These are phyloP conservation scores for Alternaria metachromatica DNA, from an alignment of 2,329 filamentous ascomycete species.

Conservation along the genomic window DNA sequence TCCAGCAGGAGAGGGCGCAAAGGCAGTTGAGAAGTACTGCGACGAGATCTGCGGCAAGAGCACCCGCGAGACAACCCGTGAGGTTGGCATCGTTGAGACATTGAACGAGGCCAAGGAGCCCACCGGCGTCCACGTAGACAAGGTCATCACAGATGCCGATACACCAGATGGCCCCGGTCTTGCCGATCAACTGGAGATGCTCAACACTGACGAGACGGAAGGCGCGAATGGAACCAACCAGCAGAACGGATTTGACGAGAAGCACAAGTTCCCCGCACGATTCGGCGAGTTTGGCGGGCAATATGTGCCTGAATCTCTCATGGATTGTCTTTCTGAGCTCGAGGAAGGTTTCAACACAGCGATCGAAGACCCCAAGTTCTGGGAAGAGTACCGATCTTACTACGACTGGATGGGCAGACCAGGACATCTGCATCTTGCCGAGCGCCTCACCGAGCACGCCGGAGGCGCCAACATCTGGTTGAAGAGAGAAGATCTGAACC, in stretches of 20 bases:
- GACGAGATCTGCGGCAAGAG: slow-evolving; percentile 70
- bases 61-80: slow-evolving; percentile 62
- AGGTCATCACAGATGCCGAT: slow-evolving; percentile 67
- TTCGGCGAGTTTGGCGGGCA: slow-evolving; percentile 98
- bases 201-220: slow-evolving; percentile 67
- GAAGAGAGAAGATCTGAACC: slow-evolving; percentile 96
- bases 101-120: slow-evolving; percentile 67
- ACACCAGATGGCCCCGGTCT: slow-evolving; percentile 68
- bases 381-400: slow-evolving; percentile 95
- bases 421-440: slow-evolving; percentile 86
- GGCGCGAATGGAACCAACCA: slow-evolving; percentile 19
- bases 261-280: slow-evolving; percentile 73
- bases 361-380: slow-evolving; percentile 87
- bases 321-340: slow-evolving; percentile 92
- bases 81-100: slow-evolving; percentile 74
- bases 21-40: slow-evolving; percentile 86
- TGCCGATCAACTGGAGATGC: slow-evolving; percentile 81
- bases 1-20: slow-evolving; percentile 67
- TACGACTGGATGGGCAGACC: slow-evolving; percentile 98
- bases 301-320: slow-evolving; percentile 95
- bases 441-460: slow-evolving; percentile 84
- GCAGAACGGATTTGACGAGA: slow-evolving; percentile 40
- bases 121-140: slow-evolving; percentile 70
- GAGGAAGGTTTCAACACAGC: slow-evolving; percentile 90
- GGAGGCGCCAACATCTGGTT: slow-evolving; percentile 96